phyloP scores from a whole-genome alignment of 768 basidiomycete species.

The Rhodotorula taiwanensis region DNA sequence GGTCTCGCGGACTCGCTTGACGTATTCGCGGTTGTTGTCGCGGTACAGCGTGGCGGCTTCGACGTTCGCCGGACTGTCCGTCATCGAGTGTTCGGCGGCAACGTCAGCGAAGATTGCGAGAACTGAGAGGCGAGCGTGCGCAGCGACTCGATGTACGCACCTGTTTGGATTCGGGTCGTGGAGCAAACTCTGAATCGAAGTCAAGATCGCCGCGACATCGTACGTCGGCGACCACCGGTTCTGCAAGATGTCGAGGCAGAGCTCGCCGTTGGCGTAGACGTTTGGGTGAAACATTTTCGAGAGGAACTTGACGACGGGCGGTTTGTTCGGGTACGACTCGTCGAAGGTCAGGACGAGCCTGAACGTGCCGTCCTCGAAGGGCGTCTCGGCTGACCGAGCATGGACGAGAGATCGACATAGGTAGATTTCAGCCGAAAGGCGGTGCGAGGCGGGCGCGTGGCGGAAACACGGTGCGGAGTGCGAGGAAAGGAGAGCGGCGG shows the following conservation, averaged over 20 bases:
- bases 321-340: constrained; percentile 97
- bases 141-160: constrained; percentile 42
- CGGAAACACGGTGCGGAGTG: no score
- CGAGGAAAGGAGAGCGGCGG: no score
- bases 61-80: constrained; percentile 81
- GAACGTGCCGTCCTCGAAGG: constrained; percentile 99
- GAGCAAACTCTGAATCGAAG: constrained; percentile 86
- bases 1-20: constrained; percentile 80
- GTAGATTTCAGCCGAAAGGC: no score
- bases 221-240: constrained; percentile 99
- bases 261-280: constrained; percentile 95
- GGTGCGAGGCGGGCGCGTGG: no score
- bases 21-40: constrained; percentile 98
- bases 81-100: background rate
- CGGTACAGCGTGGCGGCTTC: constrained; percentile 94
- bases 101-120: background rate
- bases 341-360: constrained; percentile 91
- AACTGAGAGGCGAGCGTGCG: background rate
- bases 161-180: constrained; percentile 95
- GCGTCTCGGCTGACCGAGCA: constrained; percentile 89
- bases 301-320: constrained; percentile 93
- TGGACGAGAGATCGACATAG: no score
- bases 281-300: constrained; percentile 92
- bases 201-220: constrained; percentile 96
- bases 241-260: constrained; percentile 96